Percentiles rank a stretch among this genome's conserved stretches.
Conservation (phyloP, 257 asterid genomes). For the Lavandula angustifolia region DNA sequence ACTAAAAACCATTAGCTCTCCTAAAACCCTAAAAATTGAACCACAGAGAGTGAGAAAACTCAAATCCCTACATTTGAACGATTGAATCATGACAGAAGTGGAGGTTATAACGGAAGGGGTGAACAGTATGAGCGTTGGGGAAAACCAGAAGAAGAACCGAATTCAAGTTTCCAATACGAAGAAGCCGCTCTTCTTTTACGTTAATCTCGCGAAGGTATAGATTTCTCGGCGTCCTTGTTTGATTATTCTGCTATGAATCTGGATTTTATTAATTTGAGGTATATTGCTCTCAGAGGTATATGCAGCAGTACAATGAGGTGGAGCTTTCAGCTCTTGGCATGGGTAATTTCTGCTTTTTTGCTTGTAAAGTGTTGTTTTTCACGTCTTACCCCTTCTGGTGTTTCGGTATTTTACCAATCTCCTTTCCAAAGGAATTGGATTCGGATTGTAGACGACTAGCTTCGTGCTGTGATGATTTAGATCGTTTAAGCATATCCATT, state of each 20-base stretch:
- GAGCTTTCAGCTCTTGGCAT: conserved; percentile 92
- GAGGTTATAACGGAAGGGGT: conserved; percentile 64
- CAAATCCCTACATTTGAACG: neutral
- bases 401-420: neutral
- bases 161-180: conserved; percentile 82
- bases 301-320: conserved; percentile 79
- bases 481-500: neutral
- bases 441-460: neutral
- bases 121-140: conserved; percentile 49
- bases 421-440: neutral
- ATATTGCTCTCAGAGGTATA: conserved; percentile 54
- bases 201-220: conserved; percentile 73
- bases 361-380: neutral
- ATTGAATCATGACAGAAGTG: conserved; percentile 35
- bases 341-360: conserved; percentile 52
- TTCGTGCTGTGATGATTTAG: conserved; percentile 6
- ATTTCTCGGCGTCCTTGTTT: neutral
- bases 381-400: neutral
- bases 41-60: conserved; percentile 17
- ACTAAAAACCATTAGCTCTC: conserved; percentile 37
- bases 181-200: conserved; percentile 81
- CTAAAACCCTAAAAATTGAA: conserved; percentile 29
- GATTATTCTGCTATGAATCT: conserved; percentile 11
- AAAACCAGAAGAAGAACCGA: conserved; percentile 66
- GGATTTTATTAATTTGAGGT: conserved; percentile 21